Evolutionary conservation across 345 rosid species (phyloP).

Genomic region (Eucalyptus globulus): DNA sequence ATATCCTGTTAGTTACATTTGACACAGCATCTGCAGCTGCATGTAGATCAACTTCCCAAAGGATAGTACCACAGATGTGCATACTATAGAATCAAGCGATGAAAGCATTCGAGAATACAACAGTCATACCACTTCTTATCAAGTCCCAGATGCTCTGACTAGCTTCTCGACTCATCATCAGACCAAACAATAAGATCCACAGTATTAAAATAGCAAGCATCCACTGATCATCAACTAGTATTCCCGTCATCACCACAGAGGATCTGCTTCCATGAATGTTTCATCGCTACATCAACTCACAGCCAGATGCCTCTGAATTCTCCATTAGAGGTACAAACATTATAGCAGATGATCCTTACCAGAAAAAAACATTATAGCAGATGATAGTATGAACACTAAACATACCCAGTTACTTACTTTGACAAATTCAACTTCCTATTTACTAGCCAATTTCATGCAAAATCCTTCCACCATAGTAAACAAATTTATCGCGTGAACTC

Average conservation of each 20-base stretch:
- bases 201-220: not conserved
- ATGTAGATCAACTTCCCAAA: not conserved
- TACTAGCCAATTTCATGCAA: not conserved
- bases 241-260: not conserved
- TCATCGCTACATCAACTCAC: not conserved
- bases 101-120: not conserved
- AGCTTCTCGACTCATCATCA: not conserved
- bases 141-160: not conserved
- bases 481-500: not conserved
- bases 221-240: not conserved
- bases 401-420: not conserved
- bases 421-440: not conserved
- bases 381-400: not conserved
- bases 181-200: not conserved
- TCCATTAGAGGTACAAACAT: not conserved
- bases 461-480: not conserved
- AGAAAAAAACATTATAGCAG: not conserved
- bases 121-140: not conserved
- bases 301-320: not conserved
- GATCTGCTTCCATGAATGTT: not conserved
- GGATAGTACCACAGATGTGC: not conserved
- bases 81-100: not conserved
- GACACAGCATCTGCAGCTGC: not conserved
- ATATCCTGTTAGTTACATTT: not conserved
- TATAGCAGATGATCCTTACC: not conserved